Conservation (phyloP, 768 basidiomycete genomes). For the Suillus luteus region DNA sequence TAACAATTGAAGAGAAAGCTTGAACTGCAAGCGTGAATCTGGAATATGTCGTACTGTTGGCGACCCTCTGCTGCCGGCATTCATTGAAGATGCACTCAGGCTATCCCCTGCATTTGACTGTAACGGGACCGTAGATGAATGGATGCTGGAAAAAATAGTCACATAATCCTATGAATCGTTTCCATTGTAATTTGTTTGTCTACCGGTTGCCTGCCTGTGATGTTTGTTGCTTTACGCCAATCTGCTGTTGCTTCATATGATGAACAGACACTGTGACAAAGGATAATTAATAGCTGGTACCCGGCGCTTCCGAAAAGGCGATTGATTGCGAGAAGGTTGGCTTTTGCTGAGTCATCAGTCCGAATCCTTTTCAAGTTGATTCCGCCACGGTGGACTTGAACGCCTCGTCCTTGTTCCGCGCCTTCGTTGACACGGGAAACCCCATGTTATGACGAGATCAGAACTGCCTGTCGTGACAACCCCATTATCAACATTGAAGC, state of each 20-base stretch:
- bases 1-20: conserved; percentile 23
- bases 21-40: conserved; percentile 22
- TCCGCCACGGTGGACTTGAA: conserved; percentile 19
- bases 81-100: conserved; percentile 3
- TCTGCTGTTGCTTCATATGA: conserved; percentile 14
- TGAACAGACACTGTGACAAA: background rate
- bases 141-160: conserved; percentile 18
- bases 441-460: conserved; percentile 30
- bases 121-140: conserved; percentile 29
- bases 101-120: conserved; percentile 34
- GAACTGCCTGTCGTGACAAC: conserved; percentile 22
- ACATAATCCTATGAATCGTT: conserved; percentile 33
- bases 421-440: conserved; percentile 13
- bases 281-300: background rate
- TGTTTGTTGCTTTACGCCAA: conserved; percentile 20
- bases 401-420: conserved; percentile 3
- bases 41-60: conserved; percentile 22
- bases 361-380: conserved; percentile 20
- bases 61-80: conserved; percentile 29
- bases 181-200: conserved; percentile 5
- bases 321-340: conserved; percentile 2
- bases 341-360: conserved; percentile 25
- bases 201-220: conserved; percentile 15
- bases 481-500: conserved; percentile 26
- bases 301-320: background rate